Evolutionary conservation across 1,284 basidiomycete species (phyloP), one percentile per base, ranked within the genome.

Genomic region (Tilletia indica): DNA sequence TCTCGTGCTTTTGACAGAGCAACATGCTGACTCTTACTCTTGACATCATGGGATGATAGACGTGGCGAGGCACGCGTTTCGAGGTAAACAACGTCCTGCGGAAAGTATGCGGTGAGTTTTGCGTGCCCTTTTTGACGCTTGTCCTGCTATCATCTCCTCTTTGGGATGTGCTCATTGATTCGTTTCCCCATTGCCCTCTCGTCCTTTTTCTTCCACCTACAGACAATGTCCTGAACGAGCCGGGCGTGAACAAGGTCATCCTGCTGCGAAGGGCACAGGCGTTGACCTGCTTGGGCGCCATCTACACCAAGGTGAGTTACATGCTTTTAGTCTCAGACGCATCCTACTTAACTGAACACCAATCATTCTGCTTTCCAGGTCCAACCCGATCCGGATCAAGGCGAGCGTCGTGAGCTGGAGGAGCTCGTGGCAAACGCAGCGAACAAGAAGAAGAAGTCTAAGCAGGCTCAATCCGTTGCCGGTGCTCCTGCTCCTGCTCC

Each of bases 381-480:
- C 2, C 73, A 77, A 70, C 82, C 82, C 0, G 82, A 84, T 58
- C 80, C 82, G 42, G 75, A 76, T 42, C 81, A 83, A 69, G 80
- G 82, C 68, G 82, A 83, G 77, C 73, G 82, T 45, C 71, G 82
- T 36, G 82, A 84, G 73, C 76, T 84, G 47, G 82, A 84, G 68
- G 81, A 85, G 34, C 81, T 87, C 39, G 86, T 87, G 8, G 86
- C 86, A 14, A 84, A 86, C 64, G 86, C 86, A 34, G 85, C 83
- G 0, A 81, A 83, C 45, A 85, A 85, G 75, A 85, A 85, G 76
- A 81, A 82, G 73, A 85, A 85, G 61, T 64, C 61, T 3, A 64
- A 64, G 36, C 31, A 19, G 14, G n/a, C 56, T 19, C 51, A n/a
- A n/a, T n/a, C n/a, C n/a, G n/a, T n/a, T n/a, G n/a, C n/a, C n/a